Percentiles rank a stretch among this genome's conserved stretches.
These are phyloP conservation scores for Fusarium falciforme DNA, from an alignment of 2,329 filamentous ascomycete genomes.

Conservation along the genomic window DNA sequence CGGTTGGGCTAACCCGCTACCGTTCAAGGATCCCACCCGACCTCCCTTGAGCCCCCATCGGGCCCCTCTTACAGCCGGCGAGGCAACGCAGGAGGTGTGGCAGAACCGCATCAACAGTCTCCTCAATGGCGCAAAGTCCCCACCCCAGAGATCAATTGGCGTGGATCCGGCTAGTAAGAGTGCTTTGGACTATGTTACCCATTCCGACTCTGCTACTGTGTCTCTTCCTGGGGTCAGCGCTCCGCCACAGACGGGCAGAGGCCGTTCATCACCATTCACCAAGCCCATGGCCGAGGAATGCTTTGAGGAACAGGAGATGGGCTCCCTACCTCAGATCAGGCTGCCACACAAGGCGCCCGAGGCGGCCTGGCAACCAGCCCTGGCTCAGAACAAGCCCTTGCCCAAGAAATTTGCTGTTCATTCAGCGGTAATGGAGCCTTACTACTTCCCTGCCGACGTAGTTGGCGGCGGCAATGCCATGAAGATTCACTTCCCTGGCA, in stretches of 20 bases:
- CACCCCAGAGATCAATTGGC: constrained; percentile 67
- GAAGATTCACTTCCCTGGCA: constrained; percentile 56
- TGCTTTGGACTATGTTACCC: constrained; percentile 67
- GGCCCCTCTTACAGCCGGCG: constrained; percentile 43
- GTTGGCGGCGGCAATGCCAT: constrained; percentile 51
- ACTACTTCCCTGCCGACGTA: constrained; percentile 48
- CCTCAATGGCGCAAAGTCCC: constrained; percentile 74
- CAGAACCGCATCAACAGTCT: constrained; percentile 87
- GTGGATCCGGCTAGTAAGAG: constrained; percentile 76
- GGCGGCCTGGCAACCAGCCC: constrained; percentile 71
- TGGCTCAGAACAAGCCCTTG: constrained; percentile 65
- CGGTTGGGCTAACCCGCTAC: constrained; percentile 51
- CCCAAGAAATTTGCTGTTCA: constrained; percentile 62
- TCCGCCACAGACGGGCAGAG: constrained; percentile 47
- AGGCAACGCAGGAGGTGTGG: constrained; percentile 67
- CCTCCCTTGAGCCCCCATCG: constrained; percentile 37
- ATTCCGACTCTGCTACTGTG: constrained; percentile 71
- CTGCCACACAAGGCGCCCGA: constrained; percentile 73
- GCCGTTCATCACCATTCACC: constrained; percentile 61
- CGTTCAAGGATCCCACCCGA: constrained; percentile 47
- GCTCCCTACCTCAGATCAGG: constrained; percentile 77
- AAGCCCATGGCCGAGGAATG: constrained; percentile 82
- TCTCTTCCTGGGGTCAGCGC: constrained; percentile 64
- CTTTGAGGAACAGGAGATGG: constrained; percentile 85
- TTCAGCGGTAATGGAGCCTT: constrained; percentile 49